A percentile compares a stretch with the other conserved stretches of the same genome.
Evolutionary conservation across 176 grass and related monocot species (phyloP).

Genomic region (Saccharum officinarum): DNA sequence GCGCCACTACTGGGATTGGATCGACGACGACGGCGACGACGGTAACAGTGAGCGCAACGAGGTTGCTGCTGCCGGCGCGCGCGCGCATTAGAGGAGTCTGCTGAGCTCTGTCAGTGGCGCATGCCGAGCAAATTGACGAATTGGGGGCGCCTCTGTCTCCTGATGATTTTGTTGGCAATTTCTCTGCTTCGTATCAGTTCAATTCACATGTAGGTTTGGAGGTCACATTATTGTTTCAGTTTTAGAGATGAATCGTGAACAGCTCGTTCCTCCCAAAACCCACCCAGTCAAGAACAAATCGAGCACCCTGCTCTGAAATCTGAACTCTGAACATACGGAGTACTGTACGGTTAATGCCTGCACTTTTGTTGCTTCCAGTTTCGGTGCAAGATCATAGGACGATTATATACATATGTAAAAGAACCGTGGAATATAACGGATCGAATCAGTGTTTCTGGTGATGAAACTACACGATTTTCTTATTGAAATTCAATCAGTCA

Average conservation of each 20-base stretch:
- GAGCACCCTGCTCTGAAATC: background rate
- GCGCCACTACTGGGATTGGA: conserved; percentile 48
- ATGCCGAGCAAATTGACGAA: background rate
- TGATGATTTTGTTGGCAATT: background rate
- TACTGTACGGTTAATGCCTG: too few species aligned
- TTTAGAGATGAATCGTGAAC: background rate
- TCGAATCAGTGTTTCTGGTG: too few species aligned
- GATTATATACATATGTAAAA: background rate
- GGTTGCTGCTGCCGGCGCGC: background rate
- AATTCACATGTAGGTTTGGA: background rate
- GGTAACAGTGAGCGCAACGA: background rate
- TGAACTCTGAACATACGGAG: too few species aligned
- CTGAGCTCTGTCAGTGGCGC: background rate
- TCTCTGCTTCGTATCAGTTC: background rate
- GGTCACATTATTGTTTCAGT: background rate
- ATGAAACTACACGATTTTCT: background rate
- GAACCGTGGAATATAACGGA: background rate
- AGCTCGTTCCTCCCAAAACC: background rate
- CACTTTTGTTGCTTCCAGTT: background rate
- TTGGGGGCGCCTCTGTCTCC: background rate
- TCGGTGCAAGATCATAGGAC: background rate
- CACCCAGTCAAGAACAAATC: background rate
- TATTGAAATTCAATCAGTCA: background rate
- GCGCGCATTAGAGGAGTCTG: background rate
- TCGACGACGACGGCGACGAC: conserved; percentile 14